These are phyloP conservation scores for Pelargonium exstipulatum DNA, from an alignment of 441 rosid genomes.

Conservation along the genomic window DNA sequence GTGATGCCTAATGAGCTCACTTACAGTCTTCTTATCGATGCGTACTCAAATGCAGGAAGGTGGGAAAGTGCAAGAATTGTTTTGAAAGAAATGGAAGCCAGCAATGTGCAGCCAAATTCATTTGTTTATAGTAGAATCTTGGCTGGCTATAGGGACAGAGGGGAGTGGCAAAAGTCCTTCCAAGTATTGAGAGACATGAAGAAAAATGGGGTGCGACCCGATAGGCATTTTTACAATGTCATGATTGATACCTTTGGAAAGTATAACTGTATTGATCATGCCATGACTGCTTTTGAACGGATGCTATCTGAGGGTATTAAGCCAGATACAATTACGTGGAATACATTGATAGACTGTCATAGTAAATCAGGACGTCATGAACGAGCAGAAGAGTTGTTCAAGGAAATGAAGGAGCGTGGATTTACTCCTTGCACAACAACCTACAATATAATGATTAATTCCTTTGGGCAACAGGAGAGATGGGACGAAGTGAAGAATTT, in stretches of 20 bases:
- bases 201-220: constrained; percentile 69
- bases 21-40: constrained; percentile 81
- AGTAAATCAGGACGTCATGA: constrained; percentile 68
- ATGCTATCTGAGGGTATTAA: constrained; percentile 75
- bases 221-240: constrained; percentile 83
- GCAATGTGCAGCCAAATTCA: constrained; percentile 63
- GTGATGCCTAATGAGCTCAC: constrained; percentile 82
- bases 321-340: constrained; percentile 90
- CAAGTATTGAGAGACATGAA: constrained; percentile 92
- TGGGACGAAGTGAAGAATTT: constrained; percentile 73
- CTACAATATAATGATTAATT: constrained; percentile 83
- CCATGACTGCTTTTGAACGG: constrained; percentile 71
- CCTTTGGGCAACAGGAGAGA: constrained; percentile 71
- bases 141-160: constrained; percentile 76
- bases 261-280: constrained; percentile 85
- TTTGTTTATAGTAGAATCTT: constrained; percentile 75
- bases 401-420: constrained; percentile 70
- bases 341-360: constrained; percentile 88
- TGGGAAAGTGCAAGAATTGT: constrained; percentile 95
- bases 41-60: constrained; percentile 80
- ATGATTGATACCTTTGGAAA: constrained; percentile 95
- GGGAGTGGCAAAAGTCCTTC: constrained; percentile 93
- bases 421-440: constrained; percentile 74
- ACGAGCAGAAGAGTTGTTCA: constrained; percentile 72
- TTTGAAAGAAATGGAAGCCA: constrained; percentile 89